A percentile compares a stretch with the other conserved stretches of the same genome.
phyloP scores from a whole-genome alignment of 495 filamentous ascomycete species.

The Trichodelitschia bisporula region DNA sequence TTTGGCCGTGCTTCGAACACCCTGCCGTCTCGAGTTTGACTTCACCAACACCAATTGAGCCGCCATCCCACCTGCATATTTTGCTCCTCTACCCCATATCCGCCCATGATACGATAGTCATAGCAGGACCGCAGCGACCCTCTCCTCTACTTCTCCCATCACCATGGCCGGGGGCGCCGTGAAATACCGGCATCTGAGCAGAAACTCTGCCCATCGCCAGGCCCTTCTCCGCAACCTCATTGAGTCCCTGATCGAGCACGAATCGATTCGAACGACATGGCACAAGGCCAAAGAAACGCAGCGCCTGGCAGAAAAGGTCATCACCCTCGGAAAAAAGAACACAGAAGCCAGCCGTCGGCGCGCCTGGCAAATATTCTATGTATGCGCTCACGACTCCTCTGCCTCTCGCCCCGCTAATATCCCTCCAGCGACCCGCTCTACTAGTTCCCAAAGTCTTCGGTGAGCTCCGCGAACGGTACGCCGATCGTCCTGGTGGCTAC shows the following conservation, averaged over 20 bases:
- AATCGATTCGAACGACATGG: conserved; percentile 85
- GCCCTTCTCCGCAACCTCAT: conserved; percentile 90
- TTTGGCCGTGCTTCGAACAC: too few species aligned
- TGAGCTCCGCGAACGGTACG: conserved; percentile 55
- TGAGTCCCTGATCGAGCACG: conserved; percentile 79
- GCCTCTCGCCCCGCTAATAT: not conserved
- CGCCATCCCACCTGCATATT: too few species aligned
- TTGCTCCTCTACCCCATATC: too few species aligned
- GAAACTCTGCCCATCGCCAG: conserved; percentile 63
- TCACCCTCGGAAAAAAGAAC: conserved; percentile 80
- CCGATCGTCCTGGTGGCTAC: conserved; percentile 66
- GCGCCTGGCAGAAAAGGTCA: conserved; percentile 71
- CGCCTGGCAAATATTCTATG: conserved; percentile 57
- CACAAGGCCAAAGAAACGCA: conserved; percentile 94
- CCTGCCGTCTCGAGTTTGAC: too few species aligned
- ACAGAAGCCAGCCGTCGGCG: conserved; percentile 44
- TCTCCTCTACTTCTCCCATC: too few species aligned
- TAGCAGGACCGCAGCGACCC: too few species aligned
- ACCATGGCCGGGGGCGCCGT: conserved; percentile 62
- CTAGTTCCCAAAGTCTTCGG: conserved; percentile 76
- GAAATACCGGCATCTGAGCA: conserved; percentile 71
- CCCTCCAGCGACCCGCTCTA: conserved; percentile 28
- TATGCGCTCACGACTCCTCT: conserved; percentile 19
- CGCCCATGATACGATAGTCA: too few species aligned
- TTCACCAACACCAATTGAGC: too few species aligned